phyloP scores from a whole-genome alignment of 768 basidiomycete genomes.

The Lactarius indigo region DNA sequence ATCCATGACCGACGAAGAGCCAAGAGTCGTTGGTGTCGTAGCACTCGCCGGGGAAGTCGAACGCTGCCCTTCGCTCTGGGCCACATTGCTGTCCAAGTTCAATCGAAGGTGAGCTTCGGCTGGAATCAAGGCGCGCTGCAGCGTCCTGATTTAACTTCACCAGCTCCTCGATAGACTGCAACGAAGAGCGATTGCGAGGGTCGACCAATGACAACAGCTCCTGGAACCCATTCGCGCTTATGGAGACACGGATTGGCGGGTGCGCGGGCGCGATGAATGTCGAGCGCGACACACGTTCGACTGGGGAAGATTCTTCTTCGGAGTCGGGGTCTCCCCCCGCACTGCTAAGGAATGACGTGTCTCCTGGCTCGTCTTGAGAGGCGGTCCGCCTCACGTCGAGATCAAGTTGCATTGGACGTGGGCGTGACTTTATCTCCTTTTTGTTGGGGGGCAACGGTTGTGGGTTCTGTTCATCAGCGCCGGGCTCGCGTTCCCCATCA shows the following conservation, averaged over 20 bases:
- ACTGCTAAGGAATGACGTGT: slow-evolving; percentile 29
- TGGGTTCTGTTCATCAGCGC: slow-evolving; percentile 25
- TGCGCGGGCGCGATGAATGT: slow-evolving; percentile 86
- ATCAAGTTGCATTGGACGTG: slow-evolving; percentile 34
- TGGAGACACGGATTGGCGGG: slow-evolving; percentile 88
- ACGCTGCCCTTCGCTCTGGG: slow-evolving; percentile 14
- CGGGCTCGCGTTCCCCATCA: slow-evolving; percentile 51
- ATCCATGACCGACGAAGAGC: slow-evolving; percentile 14
- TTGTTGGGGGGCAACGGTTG: slow-evolving; percentile 11
- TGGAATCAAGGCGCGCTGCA: slow-evolving; percentile 11
- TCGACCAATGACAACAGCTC: slow-evolving; percentile 63
- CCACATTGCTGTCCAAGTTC: background rate
- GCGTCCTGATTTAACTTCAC: slow-evolving; percentile 35
- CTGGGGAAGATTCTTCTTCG: slow-evolving; percentile 52
- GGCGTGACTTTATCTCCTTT: slow-evolving; percentile 4
- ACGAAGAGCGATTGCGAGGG: slow-evolving; percentile 35
- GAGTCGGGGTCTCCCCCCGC: slow-evolving; percentile 30
- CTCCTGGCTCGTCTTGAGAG: slow-evolving; percentile 10
- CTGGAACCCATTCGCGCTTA: slow-evolving; percentile 79
- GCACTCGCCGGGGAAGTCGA: slow-evolving; percentile 29
- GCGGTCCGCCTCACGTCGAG: slow-evolving; percentile 28
- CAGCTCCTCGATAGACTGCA: slow-evolving; percentile 42
- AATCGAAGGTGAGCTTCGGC: slow-evolving; percentile 19
- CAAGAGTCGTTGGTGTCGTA: slow-evolving; percentile 24
- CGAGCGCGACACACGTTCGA: slow-evolving; percentile 62